phyloP scores from a whole-genome alignment of 2,329 filamentous ascomycete genomes.

The Fusarium nodosum region DNA sequence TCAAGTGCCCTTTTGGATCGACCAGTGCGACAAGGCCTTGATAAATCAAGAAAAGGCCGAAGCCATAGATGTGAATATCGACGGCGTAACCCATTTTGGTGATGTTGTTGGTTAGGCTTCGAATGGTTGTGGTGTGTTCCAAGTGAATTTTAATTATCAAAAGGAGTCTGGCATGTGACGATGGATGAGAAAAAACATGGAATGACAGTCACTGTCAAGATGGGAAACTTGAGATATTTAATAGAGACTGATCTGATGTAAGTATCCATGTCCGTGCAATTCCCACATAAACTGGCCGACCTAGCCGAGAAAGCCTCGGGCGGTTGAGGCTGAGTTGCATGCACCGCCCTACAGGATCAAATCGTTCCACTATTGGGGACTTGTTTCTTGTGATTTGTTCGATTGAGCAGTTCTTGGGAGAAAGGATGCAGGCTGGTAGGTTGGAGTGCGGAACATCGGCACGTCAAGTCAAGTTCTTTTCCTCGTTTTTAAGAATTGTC shows the following conservation, averaged over 20 bases:
- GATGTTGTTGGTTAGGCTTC: fast-evolving
- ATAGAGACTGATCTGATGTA: not conserved
- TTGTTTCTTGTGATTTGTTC: not conserved
- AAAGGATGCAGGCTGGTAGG: not conserved
- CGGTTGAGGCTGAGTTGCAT: not conserved
- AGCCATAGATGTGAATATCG: not conserved
- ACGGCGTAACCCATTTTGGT: not conserved
- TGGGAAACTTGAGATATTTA: not conserved
- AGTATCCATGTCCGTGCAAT: not conserved
- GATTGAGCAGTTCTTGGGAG: not conserved
- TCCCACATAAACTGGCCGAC: not conserved
- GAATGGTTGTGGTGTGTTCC: not conserved
- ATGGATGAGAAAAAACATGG: too few species aligned
- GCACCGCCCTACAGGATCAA: not conserved
- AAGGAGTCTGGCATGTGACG: too few species aligned
- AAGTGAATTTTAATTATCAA: not conserved
- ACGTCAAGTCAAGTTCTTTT: not conserved
- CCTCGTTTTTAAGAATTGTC: not conserved
- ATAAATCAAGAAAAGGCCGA: not conserved
- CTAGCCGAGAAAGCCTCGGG: not conserved
- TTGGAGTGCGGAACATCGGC: not conserved
- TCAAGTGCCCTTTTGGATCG: not conserved
- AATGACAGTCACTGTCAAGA: too few species aligned
- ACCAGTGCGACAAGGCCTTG: not conserved
- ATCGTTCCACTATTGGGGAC: not conserved